Evolutionary conservation across 768 basidiomycete species (phyloP), one percentile per base, ranked within the genome.

Genomic region (Termitomyces sp.): DNA sequence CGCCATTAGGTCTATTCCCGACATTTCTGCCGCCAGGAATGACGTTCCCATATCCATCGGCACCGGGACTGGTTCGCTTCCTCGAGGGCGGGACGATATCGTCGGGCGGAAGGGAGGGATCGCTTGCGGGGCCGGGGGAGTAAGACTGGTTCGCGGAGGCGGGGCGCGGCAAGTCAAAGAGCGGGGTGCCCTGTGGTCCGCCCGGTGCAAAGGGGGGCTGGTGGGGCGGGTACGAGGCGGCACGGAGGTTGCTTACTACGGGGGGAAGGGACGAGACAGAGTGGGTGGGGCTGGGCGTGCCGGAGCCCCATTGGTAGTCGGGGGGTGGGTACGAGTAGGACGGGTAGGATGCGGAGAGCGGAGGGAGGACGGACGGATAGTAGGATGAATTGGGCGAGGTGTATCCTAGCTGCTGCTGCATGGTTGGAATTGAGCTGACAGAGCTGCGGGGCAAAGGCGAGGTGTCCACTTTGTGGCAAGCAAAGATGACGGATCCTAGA

Each of bases 1-100:
- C 75, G 0, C 91, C 91, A 50, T 78, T 76, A 0, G 91, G 91
- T 20, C 91, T 80, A 61, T 86, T 89, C 18, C 85, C 81, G 31
- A 73, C 68, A 50, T 68, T 74, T 53, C 84, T 76, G 22, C 76
- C 74, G 22, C 76, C 72, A 29, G 75, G 68, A 12, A 67, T 69
- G 43, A 74, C 72, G 11, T 75, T 33, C 3, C 32, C 33, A 7
- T 27, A 49, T 3, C 2, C 70, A 43, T 83, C 84, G 3, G 29
- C 31, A 1, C 22, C 48, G 2, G 84, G 83, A 59, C 81, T 79
- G n/a, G 81, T 73, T 56, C 81, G 76, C 60, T 80, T 80, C 61
- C 75, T 76, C 58, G 83, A 78, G 54, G 78, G 84, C 9, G 80
- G 86, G 13, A 80, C 86, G 43, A 74, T 83, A 56, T 71, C 57